phyloP scores from a whole-genome alignment of 164 flowering plant species.

The Vitis cinerea region DNA sequence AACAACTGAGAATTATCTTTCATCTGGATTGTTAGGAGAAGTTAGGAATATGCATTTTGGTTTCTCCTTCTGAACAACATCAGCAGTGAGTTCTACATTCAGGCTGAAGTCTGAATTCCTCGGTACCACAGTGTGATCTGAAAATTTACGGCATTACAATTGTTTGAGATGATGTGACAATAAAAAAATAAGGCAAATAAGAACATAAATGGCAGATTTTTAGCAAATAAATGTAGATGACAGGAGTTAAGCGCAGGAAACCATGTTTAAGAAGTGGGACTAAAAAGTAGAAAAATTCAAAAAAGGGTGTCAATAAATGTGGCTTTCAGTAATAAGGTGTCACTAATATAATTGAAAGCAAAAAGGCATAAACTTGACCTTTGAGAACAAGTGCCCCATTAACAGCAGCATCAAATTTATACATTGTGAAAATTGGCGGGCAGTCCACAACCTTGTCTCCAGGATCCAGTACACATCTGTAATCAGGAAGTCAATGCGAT shows the following conservation, averaged over 20 bases:
- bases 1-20: constrained; percentile 52
- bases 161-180: neutral
- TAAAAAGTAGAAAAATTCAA: neutral
- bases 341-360: neutral
- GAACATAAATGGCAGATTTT: neutral
- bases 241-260: neutral
- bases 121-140: constrained; percentile 54
- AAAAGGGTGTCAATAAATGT: too few species aligned
- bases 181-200: neutral
- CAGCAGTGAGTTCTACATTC: constrained; percentile 62
- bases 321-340: too few species aligned
- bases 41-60: constrained; percentile 93
- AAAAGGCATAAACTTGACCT: constrained; percentile 36
- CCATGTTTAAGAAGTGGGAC: too few species aligned
- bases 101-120: constrained; percentile 83
- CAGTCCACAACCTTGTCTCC: constrained; percentile 98
- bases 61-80: constrained; percentile 70
- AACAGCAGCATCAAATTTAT: constrained; percentile 97
- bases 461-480: constrained; percentile 96
- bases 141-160: constrained; percentile 2
- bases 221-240: neutral
- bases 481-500: constrained; percentile 9
- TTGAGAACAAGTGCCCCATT: constrained; percentile 86
- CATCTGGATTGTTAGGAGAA: constrained; percentile 99
- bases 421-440: constrained; percentile 99